These are phyloP conservation scores for Tricholoma saponaceum DNA, from an alignment of 768 basidiomycete species.

Conservation along the genomic window DNA sequence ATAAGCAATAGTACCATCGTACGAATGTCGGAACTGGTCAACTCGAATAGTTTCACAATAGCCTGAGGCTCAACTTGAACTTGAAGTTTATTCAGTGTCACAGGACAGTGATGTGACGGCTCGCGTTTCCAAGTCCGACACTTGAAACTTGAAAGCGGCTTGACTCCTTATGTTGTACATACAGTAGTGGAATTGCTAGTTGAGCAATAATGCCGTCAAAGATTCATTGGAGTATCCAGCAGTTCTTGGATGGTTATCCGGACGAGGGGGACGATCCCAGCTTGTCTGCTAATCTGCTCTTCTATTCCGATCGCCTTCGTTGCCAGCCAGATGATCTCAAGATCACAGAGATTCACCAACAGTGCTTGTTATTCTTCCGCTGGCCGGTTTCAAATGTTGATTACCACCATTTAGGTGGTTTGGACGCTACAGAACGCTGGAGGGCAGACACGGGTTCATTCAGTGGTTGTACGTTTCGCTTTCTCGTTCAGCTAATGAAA, in stretches of 20 bases:
- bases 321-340: constrained; percentile 59
- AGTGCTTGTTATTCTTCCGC: constrained; percentile 31
- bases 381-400: not conserved
- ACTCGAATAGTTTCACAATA: too few relatives aligned
- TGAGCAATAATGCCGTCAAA: constrained; percentile 24
- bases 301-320: constrained; percentile 53
- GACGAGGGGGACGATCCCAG: constrained; percentile 32
- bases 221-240: constrained; percentile 51
- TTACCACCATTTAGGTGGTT: constrained; percentile 48
- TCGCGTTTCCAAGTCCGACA: not conserved
- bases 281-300: constrained; percentile 47
- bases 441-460: constrained; percentile 68
- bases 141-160: too few relatives aligned
- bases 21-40: too few relatives aligned
- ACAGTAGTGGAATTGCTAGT: not conserved
- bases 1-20: too few relatives aligned
- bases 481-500: not conserved
- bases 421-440: constrained; percentile 58
- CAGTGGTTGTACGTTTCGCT: constrained; percentile 66
- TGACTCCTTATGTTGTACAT: too few relatives aligned
- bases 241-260: constrained; percentile 56
- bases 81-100: too few relatives aligned
- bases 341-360: constrained; percentile 60
- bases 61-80: too few relatives aligned
- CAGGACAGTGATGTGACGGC: not conserved